These are phyloP conservation scores for Syncephalastrum monosporum DNA, from an alignment of 371 early-diverging fungal species.

Conservation along the genomic window DNA sequence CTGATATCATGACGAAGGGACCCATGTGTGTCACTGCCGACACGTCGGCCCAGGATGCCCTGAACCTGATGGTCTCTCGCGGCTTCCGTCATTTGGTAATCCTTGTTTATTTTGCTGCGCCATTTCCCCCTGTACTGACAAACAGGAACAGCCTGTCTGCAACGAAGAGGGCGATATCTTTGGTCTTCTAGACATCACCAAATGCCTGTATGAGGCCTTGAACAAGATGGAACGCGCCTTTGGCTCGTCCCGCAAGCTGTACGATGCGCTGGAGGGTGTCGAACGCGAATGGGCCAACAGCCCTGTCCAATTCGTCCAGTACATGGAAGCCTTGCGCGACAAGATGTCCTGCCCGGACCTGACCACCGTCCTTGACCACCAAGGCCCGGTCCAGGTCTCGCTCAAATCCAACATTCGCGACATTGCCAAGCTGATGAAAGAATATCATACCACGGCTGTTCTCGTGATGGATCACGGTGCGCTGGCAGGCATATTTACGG, in stretches of 20 bases:
- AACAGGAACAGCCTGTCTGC: conserved; percentile 66
- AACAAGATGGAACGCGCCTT: conserved; percentile 92
- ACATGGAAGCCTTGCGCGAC: conserved; percentile 75
- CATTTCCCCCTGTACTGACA: too few relatives aligned
- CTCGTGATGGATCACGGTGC: conserved; percentile 83
- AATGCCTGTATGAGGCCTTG: conserved; percentile 91
- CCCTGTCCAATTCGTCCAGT: conserved; percentile 62
- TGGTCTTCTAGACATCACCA: conserved; percentile 94
- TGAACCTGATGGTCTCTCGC: conserved; percentile 92
- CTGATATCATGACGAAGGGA: conserved; percentile 89
- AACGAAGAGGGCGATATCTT: conserved; percentile 87
- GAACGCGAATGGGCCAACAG: conserved; percentile 78
- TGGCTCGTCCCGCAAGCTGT: conserved; percentile 81
- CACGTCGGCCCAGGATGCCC: conserved; percentile 86
- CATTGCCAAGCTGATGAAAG: conserved; percentile 90
- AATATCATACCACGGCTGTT: conserved; percentile 86
- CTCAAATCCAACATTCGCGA: conserved; percentile 86
- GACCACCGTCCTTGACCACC: conserved; percentile 74
- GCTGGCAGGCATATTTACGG: conserved; percentile 91
- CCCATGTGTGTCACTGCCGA: conserved; percentile 87
- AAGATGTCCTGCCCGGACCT: conserved; percentile 91
- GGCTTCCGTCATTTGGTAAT: conserved; percentile 93
- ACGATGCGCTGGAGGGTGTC: conserved; percentile 91
- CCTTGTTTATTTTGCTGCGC: conserved; percentile 1
- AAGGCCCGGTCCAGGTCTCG: conserved; percentile 72